Evolutionary conservation across 805 yeast genomes (phyloP).

Genomic region (Ogataea salicorniae): DNA sequence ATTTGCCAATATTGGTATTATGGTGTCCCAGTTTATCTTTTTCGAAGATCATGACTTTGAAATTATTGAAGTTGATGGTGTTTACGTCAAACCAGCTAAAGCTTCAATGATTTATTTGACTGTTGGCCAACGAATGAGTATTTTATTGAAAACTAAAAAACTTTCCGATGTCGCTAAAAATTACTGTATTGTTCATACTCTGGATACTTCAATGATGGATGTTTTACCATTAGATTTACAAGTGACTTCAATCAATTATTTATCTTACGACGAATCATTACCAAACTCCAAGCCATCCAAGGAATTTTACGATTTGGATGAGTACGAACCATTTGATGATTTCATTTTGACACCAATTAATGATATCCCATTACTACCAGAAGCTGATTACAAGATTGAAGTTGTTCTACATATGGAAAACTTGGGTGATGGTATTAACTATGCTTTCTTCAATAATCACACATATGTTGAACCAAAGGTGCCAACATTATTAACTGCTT

Average conservation of each 20-base stretch:
- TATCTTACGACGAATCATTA: constrained; percentile 43
- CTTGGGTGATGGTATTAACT: constrained; percentile 68
- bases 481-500: constrained; percentile 62
- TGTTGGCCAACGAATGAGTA: constrained; percentile 79
- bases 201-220: constrained; percentile 69
- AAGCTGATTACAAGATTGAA: constrained; percentile 57
- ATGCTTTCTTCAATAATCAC: constrained; percentile 69
- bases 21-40: constrained; percentile 65
- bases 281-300: constrained; percentile 16
- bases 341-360: constrained; percentile 38
- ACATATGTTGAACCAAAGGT: constrained; percentile 63
- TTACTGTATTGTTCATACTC: constrained; percentile 54
- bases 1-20: constrained; percentile 62
- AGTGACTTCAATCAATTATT: constrained; percentile 48
- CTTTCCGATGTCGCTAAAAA: constrained; percentile 34
- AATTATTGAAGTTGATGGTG: constrained; percentile 73
- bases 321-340: constrained; percentile 39
- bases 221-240: constrained; percentile 53
- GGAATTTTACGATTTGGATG: constrained; percentile 20
- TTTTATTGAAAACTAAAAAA: constrained; percentile 54
- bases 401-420: constrained; percentile 61
- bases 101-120: constrained; percentile 58
- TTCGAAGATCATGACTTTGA: constrained; percentile 69
- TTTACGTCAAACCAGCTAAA: constrained; percentile 52
- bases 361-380: constrained; percentile 40